Conservation (phyloP, 148 eudicot species). For the Spergularia marina region DNA sequence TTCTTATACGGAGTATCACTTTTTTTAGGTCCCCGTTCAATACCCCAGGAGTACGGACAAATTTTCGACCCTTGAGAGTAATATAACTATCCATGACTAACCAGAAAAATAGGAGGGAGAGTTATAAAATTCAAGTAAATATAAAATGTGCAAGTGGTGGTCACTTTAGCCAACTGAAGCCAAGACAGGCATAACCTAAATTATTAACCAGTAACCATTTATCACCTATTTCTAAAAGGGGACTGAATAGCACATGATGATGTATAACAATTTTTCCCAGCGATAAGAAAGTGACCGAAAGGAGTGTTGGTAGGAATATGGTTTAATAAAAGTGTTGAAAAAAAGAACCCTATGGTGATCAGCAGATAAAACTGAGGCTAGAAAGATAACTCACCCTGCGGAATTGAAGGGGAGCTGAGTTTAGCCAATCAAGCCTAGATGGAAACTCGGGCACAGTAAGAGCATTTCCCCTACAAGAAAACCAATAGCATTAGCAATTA, state of each 20-base stretch:
- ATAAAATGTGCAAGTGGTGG: too few relatives aligned
- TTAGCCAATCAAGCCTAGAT: constrained; percentile 90
- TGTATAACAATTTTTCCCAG: neutral
- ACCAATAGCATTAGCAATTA: constrained; percentile 7
- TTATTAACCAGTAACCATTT: neutral
- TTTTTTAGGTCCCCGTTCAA: too few relatives aligned
- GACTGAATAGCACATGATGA: neutral
- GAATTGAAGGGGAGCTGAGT: constrained; percentile 83
- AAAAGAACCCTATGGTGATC: neutral
- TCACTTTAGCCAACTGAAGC: neutral
- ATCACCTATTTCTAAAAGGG: neutral
- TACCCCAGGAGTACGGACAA: too few relatives aligned
- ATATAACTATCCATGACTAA: too few relatives aligned
- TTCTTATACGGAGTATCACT: too few relatives aligned
- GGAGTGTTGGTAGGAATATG: neutral
- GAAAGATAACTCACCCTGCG: constrained; percentile 52
- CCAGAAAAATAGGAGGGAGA: too few relatives aligned
- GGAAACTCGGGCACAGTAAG: constrained; percentile 85
- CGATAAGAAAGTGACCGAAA: neutral
- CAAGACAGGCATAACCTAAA: neutral
- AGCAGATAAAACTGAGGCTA: constrained; percentile 1
- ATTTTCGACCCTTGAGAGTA: too few relatives aligned
- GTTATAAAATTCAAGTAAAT: too few relatives aligned
- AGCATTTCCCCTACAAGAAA: constrained; percentile 55
- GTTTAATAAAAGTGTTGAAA: neutral